Conservation (phyloP, 257 asterid species). For the Scutellaria minor region DNA sequence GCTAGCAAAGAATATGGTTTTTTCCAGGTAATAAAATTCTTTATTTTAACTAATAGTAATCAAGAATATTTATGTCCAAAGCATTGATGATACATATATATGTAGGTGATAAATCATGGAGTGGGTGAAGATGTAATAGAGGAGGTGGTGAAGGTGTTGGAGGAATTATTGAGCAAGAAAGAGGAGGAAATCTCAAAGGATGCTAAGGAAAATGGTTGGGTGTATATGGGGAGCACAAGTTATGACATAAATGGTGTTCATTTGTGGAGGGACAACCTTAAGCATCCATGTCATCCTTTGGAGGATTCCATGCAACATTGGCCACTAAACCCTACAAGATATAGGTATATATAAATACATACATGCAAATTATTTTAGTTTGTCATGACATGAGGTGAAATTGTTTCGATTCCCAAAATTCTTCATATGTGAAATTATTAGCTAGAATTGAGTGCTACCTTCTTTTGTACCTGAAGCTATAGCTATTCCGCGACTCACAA, state of each 20-base stretch:
- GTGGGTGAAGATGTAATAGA: constrained; percentile 40
- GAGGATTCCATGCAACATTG: constrained; percentile 55
- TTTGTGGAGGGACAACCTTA: constrained; percentile 69
- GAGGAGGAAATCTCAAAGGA: constrained; percentile 48
- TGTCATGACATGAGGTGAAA: too few species aligned
- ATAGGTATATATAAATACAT: constrained; percentile 37
- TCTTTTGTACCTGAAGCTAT: too few species aligned
- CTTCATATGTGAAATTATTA: too few species aligned
- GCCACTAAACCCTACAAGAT: constrained; percentile 60
- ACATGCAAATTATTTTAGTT: background rate
- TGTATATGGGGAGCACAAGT: constrained; percentile 47
- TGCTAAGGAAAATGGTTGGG: constrained; percentile 48
- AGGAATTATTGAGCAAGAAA: constrained; percentile 47
- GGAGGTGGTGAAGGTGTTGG: constrained; percentile 41
- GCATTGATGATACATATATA: too few species aligned
- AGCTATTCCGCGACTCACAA: too few species aligned
- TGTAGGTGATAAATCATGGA: constrained; percentile 60
- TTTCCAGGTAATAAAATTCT: constrained; percentile 49
- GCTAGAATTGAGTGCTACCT: too few species aligned
- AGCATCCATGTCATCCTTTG: constrained; percentile 66
- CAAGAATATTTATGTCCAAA: too few species aligned
- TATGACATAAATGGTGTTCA: constrained; percentile 43
- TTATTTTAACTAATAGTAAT: background rate
- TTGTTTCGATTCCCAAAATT: too few species aligned
- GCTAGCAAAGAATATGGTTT: constrained; percentile 59